A percentile compares a stretch with the other conserved stretches of the same genome.
Evolutionary conservation across 2,329 filamentous ascomycete genomes (phyloP).

Genomic region (Penicillium italicum): DNA sequence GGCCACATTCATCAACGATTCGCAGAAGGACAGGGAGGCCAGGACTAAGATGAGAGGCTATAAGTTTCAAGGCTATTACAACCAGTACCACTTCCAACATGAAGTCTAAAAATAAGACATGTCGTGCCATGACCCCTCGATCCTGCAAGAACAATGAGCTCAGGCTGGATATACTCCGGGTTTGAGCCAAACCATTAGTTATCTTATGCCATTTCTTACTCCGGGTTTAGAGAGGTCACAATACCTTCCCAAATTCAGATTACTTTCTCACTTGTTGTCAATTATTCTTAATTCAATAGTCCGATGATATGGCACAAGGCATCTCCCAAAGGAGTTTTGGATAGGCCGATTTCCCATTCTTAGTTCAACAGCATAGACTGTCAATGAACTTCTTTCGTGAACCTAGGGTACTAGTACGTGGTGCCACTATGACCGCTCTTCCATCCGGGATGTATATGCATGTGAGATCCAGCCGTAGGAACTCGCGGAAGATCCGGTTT

Average conservation of each 20-base stretch:
- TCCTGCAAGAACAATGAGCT: not conserved
- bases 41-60: not conserved
- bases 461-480: constrained; percentile 7
- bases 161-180: constrained; percentile 4
- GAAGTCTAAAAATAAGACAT: constrained; percentile 10
- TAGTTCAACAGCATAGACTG: not conserved
- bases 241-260: not conserved
- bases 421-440: not conserved
- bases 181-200: not conserved
- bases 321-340: not conserved
- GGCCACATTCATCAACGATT: not conserved
- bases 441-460: not conserved
- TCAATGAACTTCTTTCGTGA: not conserved
- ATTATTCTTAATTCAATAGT: not conserved
- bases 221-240: not conserved
- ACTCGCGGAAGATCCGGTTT: constrained; percentile 8
- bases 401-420: constrained; percentile 12
- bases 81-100: not conserved
- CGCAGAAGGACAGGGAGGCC: not conserved
- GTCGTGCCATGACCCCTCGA: not conserved
- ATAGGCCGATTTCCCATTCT: not conserved
- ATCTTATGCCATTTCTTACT: not conserved
- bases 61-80: not conserved
- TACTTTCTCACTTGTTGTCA: not conserved
- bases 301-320: not conserved